Base-by-base conservation (phyloP, 2,329 filamentous ascomycete genomes). In the Periconia macrospinosa region DNA sequence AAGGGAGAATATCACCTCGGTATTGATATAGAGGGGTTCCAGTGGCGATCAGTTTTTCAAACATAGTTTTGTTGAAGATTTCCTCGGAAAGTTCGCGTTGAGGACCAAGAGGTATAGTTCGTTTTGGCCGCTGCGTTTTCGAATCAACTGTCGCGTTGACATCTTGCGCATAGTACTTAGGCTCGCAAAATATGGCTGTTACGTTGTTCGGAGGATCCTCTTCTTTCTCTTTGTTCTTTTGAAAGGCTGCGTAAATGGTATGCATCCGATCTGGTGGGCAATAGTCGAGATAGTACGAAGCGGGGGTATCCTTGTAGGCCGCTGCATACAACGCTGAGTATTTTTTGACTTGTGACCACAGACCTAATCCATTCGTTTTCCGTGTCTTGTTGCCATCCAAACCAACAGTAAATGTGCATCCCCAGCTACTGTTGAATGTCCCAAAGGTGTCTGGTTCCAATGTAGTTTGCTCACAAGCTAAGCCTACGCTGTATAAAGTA, bases 121-220 rank as follows among this genome's bases (percentile, higher is more conserved):
- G 46, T 0, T 50, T 3, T 0, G 62, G 62, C 1, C 1, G n/a
- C 19, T 30, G 50, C 0, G 53, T 60, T 0, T 10, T 0, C 1
- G 30, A 30, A 11, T 68, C 59, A 1, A 85, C 69, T 0, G 72
- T 78, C 0, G 79, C 77, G 0, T 66, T 61, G 0, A 81, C 79
- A 0, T 68, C 13, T 40, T 83, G 79, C n/a, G 73, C 68, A 46
- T 74, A 78, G 51, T 84, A 86, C 0, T 33, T 58, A 0, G 67
- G 58, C 9, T 40, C 14, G 11, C 69, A 71, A 27, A 57, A 71
- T 1, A 71, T 47, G 0, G 53, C 46, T 1, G 68, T 66, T 0
- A 63, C 56, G 1, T 66, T 56, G 0, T 61, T 50, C 1, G 58
- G 52, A 0, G 60, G 54, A 30, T 67, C 65, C 3, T 50, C 30